Conservation (phyloP, 768 basidiomycete genomes). For the Lactarius trivialis region DNA sequence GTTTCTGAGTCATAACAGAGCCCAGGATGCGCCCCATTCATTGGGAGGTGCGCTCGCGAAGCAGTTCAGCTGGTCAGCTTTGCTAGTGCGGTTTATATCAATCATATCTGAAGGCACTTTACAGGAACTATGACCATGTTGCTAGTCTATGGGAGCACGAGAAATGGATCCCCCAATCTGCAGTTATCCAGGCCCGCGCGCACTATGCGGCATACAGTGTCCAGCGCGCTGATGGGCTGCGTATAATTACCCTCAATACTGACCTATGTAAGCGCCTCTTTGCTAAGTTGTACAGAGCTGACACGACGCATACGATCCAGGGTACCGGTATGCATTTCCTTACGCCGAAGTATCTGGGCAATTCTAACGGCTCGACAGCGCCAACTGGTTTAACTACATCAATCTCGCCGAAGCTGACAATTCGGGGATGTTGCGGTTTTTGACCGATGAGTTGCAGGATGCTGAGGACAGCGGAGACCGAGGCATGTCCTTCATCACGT, state of each 20-base stretch:
- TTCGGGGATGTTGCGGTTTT: constrained; percentile 69
- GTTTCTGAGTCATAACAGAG: constrained; percentile 31
- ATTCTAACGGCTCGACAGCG: constrained; percentile 29
- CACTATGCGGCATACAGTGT: constrained; percentile 76
- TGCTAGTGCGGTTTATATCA: background rate
- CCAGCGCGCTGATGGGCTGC: constrained; percentile 54
- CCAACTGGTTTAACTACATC: constrained; percentile 74
- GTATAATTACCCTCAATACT: constrained; percentile 70
- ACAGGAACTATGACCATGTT: constrained; percentile 73
- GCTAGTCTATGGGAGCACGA: constrained; percentile 65
- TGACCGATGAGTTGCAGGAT: constrained; percentile 71
- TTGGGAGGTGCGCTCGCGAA: constrained; percentile 47
- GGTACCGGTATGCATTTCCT: constrained; percentile 25
- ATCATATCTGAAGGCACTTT: background rate
- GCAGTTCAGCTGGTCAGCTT: constrained; percentile 58
- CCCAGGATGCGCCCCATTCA: constrained; percentile 54
- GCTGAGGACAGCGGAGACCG: constrained; percentile 73
- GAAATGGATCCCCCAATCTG: constrained; percentile 56
- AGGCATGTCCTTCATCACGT: constrained; percentile 33
- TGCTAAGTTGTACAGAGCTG: constrained; percentile 6
- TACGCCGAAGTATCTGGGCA: background rate
- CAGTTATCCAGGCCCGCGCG: constrained; percentile 49
- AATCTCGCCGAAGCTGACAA: constrained; percentile 62
- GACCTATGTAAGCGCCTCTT: constrained; percentile 54
- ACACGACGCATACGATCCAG: constrained; percentile 10